Base-by-base conservation (phyloP, 148 eudicot species). In the Diospyros kaki region DNA sequence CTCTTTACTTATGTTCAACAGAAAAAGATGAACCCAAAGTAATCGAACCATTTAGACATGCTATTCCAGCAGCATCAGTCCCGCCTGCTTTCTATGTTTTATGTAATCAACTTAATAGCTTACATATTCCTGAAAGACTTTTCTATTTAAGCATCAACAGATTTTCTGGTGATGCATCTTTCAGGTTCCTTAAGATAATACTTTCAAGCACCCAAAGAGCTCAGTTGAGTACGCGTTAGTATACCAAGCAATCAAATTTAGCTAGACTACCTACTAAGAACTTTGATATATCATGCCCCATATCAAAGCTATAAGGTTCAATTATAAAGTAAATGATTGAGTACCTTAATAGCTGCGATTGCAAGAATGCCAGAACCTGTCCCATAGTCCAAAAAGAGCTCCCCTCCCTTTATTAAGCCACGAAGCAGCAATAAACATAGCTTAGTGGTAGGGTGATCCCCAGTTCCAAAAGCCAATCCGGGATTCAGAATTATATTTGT, bases 331-430 rank as follows among this genome's bases (percentile, higher is more conserved):
- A 11, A 42, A 58, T 55, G 55, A 45, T 15, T 6, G 43, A 79
- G 71, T 86, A 94, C 98, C 97, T 90, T 92, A 73, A 94, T 63
- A 76, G 97, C 98, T 64, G 98, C 97, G 38, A 94, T 90, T 46
- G 97, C 91, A 66, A 94, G 98, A 81, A 94, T 84, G 50, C 98
- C 98, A 14, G 98, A 92, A 70, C 98, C 97, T 53, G 97, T 92
- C 75, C 98, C 98, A 69, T 94, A 94, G 82, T 94, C 98, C 79
- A 94, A 81, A 73, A 94, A 84, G 50, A 64, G 68, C 77, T 94
- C 97, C 69, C 93, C 92, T 71, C 97, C 98, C 80, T 86, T 90
- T 51, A 94, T 81, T 58, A 85, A 78, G 66, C 75, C 73, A 75
- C 78, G 93, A 68, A 94, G 86, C 73, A 92, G 80, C 75, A 84